Evolutionary conservation across 2,329 filamentous ascomycete genomes (phyloP), one percentile per base, ranked within the genome.

Genomic region (Fusarium nodosum): DNA sequence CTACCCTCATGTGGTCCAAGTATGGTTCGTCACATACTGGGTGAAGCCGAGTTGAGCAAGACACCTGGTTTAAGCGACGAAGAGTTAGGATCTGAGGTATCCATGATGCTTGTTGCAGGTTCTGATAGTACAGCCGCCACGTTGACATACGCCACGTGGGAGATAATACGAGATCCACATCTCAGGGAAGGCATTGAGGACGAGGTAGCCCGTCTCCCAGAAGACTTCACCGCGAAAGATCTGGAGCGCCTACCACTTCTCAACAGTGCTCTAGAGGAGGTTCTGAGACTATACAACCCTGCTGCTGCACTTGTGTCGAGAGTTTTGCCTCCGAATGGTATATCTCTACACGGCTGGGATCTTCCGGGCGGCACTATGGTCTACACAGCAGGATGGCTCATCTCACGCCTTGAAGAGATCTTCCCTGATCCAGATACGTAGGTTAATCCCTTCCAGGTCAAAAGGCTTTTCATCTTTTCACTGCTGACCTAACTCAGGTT

Each of bases 51-150:
- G 1, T 24, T 38, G 0, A 61, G 42, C 6, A 64, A 64, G 20
- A 57, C 20, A 1, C 12, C 31, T 2, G 33, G 30, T 1, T 3
- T 64, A 0, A 63, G 16, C 18, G 50, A 63, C 2, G 59, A 64
- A 12, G 59, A 64, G 6, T 15, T 64, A 6, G 60, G 59, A 1
- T 64, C 60, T 1, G 60, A 64, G 15, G 42, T 64, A 1, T 9
- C 50, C 0, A 64, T 57, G 60, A 31, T 64, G 12, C 42, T 64
- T 18, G 58, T 64, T 18, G 60, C 60, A 1, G 60, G 60, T 1
- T 64, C 60, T 5, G 59, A 64, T 20, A 64, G 59, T 8, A 64
- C 59, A 3, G 60, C 60, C 9, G n/a, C 60, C 3, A 64, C 59
- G 3, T 4, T 64, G 1, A 57, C 60, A 0, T 64, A 64, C 34